Conservation (phyloP, 1,284 basidiomycete genomes). For the Leccinum griseonigrum region DNA sequence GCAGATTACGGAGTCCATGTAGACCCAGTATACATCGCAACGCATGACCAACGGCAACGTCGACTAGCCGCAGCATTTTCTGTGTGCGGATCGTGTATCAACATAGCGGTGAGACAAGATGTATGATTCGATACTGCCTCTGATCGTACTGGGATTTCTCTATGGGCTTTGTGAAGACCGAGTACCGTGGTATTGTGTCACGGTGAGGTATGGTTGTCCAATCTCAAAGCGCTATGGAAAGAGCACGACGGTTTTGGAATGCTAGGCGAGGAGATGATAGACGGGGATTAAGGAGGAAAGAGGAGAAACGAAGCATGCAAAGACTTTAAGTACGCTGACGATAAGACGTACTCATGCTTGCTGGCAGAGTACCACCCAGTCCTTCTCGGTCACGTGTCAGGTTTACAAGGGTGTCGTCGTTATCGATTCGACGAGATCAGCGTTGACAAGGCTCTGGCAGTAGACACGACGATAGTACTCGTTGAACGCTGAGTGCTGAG, state of each 20-base stretch:
- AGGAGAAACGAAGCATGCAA: conserved; percentile 13
- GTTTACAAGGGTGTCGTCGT: not conserved
- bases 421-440: too few relatives aligned
- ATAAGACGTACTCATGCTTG: not conserved
- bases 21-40: too few relatives aligned
- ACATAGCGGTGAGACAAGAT: conserved; percentile 79
- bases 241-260: conserved; percentile 9
- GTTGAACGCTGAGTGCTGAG: not conserved
- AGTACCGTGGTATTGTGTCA: conserved; percentile 40
- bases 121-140: conserved; percentile 78
- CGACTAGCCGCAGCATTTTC: conserved; percentile 98
- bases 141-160: conserved; percentile 78
- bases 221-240: conserved; percentile 25
- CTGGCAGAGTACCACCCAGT: conserved; percentile 17
- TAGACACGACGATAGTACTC: too few relatives aligned
- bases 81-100: conserved; percentile 84
- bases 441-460: not conserved
- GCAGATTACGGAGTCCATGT: too few relatives aligned
- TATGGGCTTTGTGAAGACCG: conserved; percentile 64
- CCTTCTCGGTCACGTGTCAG: conserved; percentile 22
- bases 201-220: conserved; percentile 21
- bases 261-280: not conserved
- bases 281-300: conserved; percentile 8
- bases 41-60: conserved; percentile 89
- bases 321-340: not conserved